Percentiles rank a stretch among this genome's conserved stretches.
These are phyloP conservation scores for Aphanoascus verrucosus DNA, from an alignment of 2,329 filamentous ascomycete species.

Conservation along the genomic window DNA sequence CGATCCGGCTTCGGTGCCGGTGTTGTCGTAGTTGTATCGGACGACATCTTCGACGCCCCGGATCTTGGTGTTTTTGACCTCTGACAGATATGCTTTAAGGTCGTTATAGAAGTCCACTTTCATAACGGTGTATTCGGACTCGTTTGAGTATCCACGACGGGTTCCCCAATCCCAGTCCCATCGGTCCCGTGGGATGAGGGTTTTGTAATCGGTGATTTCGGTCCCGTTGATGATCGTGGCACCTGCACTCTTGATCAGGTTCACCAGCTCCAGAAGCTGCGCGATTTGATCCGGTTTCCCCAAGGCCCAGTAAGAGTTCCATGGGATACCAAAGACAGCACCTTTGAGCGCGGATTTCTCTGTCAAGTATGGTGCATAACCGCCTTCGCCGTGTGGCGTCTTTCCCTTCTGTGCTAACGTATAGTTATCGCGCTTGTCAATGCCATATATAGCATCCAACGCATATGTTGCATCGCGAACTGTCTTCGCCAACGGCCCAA, in stretches of 20 bases:
- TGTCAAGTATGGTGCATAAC: slow-evolving; percentile 49
- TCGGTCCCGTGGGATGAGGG: slow-evolving; percentile 52
- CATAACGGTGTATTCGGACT: slow-evolving; percentile 62
- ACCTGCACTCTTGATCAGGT: slow-evolving; percentile 48
- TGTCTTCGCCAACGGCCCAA: slow-evolving; percentile 57
- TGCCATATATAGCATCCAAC: slow-evolving; percentile 57
- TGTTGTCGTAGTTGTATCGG: slow-evolving; percentile 51
- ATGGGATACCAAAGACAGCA: slow-evolving; percentile 60
- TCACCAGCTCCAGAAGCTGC: slow-evolving; percentile 43
- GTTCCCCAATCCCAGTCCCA: slow-evolving; percentile 65
- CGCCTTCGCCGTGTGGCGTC: slow-evolving; percentile 39
- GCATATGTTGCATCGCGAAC: slow-evolving; percentile 58
- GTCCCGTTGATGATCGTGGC: slow-evolving; percentile 59
- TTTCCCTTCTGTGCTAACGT: slow-evolving; percentile 48
- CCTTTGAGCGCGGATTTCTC: slow-evolving; percentile 46
- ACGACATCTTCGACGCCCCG: slow-evolving; percentile 54
- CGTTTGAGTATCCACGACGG: slow-evolving; percentile 53
- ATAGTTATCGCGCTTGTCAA: slow-evolving; percentile 55
- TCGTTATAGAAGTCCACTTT: slow-evolving; percentile 54
- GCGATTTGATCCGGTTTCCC: slow-evolving; percentile 47
- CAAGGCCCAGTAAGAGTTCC: slow-evolving; percentile 59
- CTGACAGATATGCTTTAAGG: slow-evolving; percentile 52
- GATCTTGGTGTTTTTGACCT: slow-evolving; percentile 51
- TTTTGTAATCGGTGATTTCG: slow-evolving; percentile 53
- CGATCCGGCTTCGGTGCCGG: slow-evolving; percentile 55